These are phyloP conservation scores for Diospyros lotus DNA, from an alignment of 148 eudicot genomes.

Conservation along the genomic window DNA sequence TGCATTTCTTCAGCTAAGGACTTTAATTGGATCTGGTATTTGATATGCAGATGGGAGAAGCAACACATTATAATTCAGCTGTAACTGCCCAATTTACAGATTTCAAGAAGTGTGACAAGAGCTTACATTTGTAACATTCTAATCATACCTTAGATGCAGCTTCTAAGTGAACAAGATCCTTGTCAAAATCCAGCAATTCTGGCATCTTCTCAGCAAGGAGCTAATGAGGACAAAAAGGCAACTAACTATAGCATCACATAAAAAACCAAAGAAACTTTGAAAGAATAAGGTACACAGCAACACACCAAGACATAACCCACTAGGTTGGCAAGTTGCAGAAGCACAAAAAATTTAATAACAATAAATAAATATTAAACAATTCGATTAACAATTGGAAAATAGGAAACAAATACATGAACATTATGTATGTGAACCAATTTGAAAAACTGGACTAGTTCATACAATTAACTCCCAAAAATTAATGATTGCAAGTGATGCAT, in stretches of 20 bases:
- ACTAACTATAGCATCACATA: slow-evolving; percentile 13
- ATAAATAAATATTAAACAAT: neutral
- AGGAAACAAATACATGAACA: neutral
- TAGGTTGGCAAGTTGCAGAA: too few species aligned
- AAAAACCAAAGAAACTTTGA: slow-evolving; percentile 5
- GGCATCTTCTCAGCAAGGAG: slow-evolving; percentile 89
- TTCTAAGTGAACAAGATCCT: slow-evolving; percentile 88
- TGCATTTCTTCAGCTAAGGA: slow-evolving; percentile 99
- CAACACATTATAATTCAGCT: slow-evolving; percentile 7
- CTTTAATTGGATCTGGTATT: slow-evolving; percentile 79
- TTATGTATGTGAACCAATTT: neutral
- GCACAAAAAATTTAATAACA: too few species aligned
- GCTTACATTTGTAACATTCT: neutral
- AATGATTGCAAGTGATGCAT: neutral
- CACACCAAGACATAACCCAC: too few species aligned
- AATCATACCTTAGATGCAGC: slow-evolving; percentile 87
- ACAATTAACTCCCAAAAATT: neutral
- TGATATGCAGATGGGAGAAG: slow-evolving; percentile 6
- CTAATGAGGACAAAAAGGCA: slow-evolving; percentile 28
- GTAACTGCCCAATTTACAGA: neutral
- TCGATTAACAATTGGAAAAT: neutral
- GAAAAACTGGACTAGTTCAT: neutral
- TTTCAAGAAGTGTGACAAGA: neutral
- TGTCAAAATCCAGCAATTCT: slow-evolving; percentile 83
- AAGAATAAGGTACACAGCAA: neutral